Evolutionary conservation across 345 rosid genomes (phyloP).

Genomic region (Jatropha curcas): DNA sequence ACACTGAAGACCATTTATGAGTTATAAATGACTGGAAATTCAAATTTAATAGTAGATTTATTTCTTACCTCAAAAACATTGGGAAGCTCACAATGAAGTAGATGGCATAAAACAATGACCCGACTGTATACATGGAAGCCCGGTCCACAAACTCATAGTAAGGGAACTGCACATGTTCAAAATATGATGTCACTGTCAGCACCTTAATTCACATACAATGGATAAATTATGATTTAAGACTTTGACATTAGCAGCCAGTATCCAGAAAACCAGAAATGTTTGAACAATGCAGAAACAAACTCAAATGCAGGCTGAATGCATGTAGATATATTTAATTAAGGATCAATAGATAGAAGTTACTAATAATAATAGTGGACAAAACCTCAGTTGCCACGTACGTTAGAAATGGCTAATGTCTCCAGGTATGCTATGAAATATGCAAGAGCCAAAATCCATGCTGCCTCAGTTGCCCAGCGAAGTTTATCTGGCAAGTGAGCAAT

Average conservation of each 20-base stretch:
- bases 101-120: constrained; percentile 92
- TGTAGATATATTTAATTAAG: neutral
- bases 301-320: neutral
- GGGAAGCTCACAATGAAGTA: constrained; percentile 98
- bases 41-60: constrained; percentile 6
- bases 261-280: neutral
- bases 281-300: no score
- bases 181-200: constrained; percentile 21
- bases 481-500: constrained; percentile 66
- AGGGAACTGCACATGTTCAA: constrained; percentile 72
- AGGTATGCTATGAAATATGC: constrained; percentile 94
- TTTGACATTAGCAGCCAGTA: neutral
- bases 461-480: constrained; percentile 67
- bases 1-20: neutral
- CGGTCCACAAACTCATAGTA: constrained; percentile 95
- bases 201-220: neutral
- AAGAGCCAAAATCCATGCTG: constrained; percentile 85
- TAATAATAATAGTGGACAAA: neutral
- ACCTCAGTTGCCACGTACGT: constrained; percentile 51
- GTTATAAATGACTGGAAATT: neutral
- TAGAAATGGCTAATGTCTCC: constrained; percentile 90
- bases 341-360: neutral
- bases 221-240: neutral
- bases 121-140: constrained; percentile 91
- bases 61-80: constrained; percentile 88